phyloP scores from a whole-genome alignment of 2,329 filamentous ascomycete genomes.

The Scedosporium minutisporum region DNA sequence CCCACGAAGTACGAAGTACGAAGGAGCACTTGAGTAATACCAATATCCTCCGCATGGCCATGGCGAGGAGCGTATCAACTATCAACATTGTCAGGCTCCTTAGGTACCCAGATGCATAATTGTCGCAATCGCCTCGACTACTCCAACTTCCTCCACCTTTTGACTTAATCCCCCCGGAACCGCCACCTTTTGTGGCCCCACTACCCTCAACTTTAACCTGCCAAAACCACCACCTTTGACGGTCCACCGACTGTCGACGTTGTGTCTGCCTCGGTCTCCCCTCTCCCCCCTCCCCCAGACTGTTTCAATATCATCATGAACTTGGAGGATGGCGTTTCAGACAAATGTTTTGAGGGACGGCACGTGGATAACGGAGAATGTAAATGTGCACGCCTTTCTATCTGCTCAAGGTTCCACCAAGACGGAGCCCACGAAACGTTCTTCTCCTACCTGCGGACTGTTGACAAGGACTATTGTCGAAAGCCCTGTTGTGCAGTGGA shows the following conservation, averaged over 20 bases:
- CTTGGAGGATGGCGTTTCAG: slow-evolving; percentile 35
- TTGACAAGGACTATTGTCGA: slow-evolving; percentile 69
- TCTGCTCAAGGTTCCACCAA: slow-evolving; percentile 15
- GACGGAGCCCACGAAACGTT: slow-evolving; percentile 19
- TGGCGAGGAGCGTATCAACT: no score
- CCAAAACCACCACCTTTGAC: background rate
- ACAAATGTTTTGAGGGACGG: slow-evolving; percentile 44
- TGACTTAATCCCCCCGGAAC: no score
- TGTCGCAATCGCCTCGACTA: no score
- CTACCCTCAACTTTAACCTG: background rate
- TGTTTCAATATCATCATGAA: slow-evolving; percentile 1
- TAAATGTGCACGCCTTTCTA: slow-evolving; percentile 33
- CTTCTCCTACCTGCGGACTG: slow-evolving; percentile 54
- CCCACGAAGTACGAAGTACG: no score
- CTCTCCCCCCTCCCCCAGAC: background rate
- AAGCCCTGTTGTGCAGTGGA: slow-evolving; percentile 65
- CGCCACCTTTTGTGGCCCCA: no score
- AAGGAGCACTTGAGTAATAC: no score
- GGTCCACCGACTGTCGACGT: background rate
- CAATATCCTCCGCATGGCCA: no score
- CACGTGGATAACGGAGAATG: slow-evolving; percentile 46
- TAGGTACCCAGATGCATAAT: no score
- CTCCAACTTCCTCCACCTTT: no score
- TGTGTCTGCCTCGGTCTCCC: background rate
- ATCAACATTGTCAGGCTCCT: no score